Conservation (phyloP, 2,329 filamentous ascomycete genomes). For the Cercospora sesami region DNA sequence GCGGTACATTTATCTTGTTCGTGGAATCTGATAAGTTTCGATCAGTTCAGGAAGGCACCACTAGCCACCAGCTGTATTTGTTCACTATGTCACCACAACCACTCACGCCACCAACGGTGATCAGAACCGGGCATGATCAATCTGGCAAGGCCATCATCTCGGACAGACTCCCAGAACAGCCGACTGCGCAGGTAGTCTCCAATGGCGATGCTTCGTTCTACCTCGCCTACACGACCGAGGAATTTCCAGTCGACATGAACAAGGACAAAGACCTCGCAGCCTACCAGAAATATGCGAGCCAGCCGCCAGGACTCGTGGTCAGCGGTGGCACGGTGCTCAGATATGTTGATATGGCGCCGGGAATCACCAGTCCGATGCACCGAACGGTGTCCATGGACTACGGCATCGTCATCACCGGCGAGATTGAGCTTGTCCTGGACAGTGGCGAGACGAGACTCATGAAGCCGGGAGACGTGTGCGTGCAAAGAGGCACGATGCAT, state of each 20-base stretch:
- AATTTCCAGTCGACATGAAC: conserved; percentile 50
- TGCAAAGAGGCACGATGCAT: conserved; percentile 40
- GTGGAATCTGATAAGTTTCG: neutral
- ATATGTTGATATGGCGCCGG: conserved; percentile 32
- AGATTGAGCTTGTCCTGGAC: conserved; percentile 38
- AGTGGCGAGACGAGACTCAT: conserved; percentile 36
- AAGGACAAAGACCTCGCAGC: conserved; percentile 48
- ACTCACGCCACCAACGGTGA: conserved; percentile 20
- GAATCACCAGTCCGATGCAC: conserved; percentile 35
- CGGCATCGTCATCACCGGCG: conserved; percentile 38
- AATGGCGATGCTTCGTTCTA: conserved; percentile 46
- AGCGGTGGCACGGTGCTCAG: conserved; percentile 50
- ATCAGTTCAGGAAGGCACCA: neutral
- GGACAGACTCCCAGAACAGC: conserved; percentile 27
- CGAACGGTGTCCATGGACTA: conserved; percentile 39
- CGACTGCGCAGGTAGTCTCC: conserved; percentile 37
- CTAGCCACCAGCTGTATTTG: neutral
- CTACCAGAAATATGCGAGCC: conserved; percentile 47
- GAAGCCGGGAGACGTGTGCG: conserved; percentile 36
- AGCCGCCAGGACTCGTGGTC: conserved; percentile 52
- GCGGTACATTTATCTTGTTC: neutral
- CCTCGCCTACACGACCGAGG: conserved; percentile 53
- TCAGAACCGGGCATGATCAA: conserved; percentile 36
- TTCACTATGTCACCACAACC: conserved; percentile 18
- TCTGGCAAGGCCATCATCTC: conserved; percentile 37